Evolutionary conservation across 305 asterid genomes (phyloP).

Genomic region (Fraxinus dipetala): DNA sequence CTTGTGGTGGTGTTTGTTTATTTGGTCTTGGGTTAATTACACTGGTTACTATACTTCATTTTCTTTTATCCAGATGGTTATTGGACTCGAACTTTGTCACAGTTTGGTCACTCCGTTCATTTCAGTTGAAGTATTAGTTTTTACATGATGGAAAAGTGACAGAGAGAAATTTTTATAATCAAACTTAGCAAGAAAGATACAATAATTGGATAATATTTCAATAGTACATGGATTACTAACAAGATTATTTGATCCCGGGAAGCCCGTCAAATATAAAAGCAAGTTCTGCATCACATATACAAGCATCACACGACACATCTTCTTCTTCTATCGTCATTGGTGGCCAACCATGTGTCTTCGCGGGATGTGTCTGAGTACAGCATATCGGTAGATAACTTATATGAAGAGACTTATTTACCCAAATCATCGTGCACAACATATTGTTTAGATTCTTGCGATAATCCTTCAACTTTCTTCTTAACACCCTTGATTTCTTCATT

Average conservation of each 20-base stretch:
- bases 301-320: slow-evolving; percentile 14
- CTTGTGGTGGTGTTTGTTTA: background rate
- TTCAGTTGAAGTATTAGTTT: background rate
- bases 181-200: background rate
- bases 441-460: background rate
- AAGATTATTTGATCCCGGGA: background rate
- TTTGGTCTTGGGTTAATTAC: background rate
- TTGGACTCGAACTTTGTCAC: background rate
- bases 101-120: background rate
- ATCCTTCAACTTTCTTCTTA: background rate
- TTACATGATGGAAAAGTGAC: background rate
- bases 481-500: background rate
- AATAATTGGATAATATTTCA: background rate
- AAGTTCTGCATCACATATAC: slow-evolving; percentile 25
- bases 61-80: background rate
- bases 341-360: background rate
- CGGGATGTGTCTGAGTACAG: background rate
- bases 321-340: background rate
- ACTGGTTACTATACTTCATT: background rate
- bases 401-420: slow-evolving; percentile 8
- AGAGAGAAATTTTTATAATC: background rate
- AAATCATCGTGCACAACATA: background rate
- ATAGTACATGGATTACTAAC: background rate
- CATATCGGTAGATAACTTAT: background rate
- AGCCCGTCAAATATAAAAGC: background rate